A percentile compares a stretch with the other conserved stretches of the same genome.
These are phyloP conservation scores for Moesziomyces aphidis DNA, from an alignment of 1,284 basidiomycete species.

Conservation along the genomic window DNA sequence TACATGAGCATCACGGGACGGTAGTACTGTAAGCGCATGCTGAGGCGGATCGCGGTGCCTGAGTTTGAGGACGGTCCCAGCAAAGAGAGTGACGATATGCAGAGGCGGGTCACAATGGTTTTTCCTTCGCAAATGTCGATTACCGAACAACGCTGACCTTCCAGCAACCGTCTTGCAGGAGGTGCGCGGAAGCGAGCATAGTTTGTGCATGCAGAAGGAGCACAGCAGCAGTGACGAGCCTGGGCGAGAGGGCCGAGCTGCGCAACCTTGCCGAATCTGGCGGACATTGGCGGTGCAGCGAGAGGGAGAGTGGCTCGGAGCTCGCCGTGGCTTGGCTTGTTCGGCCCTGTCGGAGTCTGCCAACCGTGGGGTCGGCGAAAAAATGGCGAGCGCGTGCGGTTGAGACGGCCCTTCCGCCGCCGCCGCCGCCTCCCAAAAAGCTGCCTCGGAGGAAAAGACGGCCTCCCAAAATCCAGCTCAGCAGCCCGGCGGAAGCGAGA, in stretches of 20 bases:
- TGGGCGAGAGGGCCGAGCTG: neutral
- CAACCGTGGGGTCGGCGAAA: slow-evolving; percentile 13
- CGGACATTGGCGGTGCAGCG: neutral
- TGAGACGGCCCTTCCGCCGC: neutral
- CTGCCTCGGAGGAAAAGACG: neutral
- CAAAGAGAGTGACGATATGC: neutral
- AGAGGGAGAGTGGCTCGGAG: neutral
- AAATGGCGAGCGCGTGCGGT: neutral
- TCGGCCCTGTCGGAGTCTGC: slow-evolving; percentile 5
- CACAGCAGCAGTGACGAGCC: neutral
- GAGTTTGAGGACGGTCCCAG: too few species aligned
- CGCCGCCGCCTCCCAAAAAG: neutral
- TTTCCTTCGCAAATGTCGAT: too few species aligned
- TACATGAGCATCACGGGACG: neutral
- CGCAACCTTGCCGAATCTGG: neutral
- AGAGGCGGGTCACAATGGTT: too few species aligned
- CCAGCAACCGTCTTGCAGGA: too few species aligned
- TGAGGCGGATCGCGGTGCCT: too few species aligned
- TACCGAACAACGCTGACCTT: too few species aligned
- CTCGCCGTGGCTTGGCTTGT: neutral
- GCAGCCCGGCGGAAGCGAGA: neutral
- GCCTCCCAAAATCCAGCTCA: neutral
- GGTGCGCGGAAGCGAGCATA: neutral
- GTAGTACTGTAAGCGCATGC: neutral
- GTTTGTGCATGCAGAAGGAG: neutral